These are phyloP conservation scores for Lodderomyces elongisporus DNA, from an alignment of 1,139 yeast species.

Conservation along the genomic window DNA sequence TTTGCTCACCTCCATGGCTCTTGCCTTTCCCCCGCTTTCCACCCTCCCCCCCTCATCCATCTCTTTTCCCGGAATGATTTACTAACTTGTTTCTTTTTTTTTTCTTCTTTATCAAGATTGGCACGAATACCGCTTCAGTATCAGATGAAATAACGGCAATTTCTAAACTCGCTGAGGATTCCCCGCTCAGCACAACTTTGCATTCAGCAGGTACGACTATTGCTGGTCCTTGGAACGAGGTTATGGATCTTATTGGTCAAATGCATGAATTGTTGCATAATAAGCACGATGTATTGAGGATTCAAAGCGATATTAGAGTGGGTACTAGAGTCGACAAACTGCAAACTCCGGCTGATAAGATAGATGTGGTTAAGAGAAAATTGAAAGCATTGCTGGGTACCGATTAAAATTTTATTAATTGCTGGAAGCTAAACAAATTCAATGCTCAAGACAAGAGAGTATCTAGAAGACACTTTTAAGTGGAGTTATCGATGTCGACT, in stretches of 20 bases:
- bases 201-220: slow-evolving; percentile 92
- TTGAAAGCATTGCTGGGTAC: slow-evolving; percentile 15
- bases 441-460: too few species aligned
- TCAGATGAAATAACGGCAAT: slow-evolving; percentile 73
- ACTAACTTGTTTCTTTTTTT: background rate
- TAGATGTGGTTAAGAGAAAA: slow-evolving; percentile 54
- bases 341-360: slow-evolving; percentile 64
- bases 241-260: slow-evolving; percentile 72
- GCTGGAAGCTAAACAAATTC: too few species aligned
- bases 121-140: slow-evolving; percentile 72
- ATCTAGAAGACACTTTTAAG: too few species aligned
- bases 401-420: too few species aligned
- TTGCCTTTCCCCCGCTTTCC: background rate
- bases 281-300: slow-evolving; percentile 60
- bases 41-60: slow-evolving; percentile 7
- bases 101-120: slow-evolving; percentile 39
- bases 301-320: slow-evolving; percentile 80
- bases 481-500: too few species aligned
- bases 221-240: slow-evolving; percentile 90
- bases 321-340: slow-evolving; percentile 73
- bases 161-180: slow-evolving; percentile 55
- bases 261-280: slow-evolving; percentile 71
- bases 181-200: slow-evolving; percentile 58
- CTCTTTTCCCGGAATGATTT: too few species aligned
- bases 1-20: background rate